Evolutionary conservation across 495 filamentous ascomycete genomes (phyloP).

Genomic region (Neurospora terricola): DNA sequence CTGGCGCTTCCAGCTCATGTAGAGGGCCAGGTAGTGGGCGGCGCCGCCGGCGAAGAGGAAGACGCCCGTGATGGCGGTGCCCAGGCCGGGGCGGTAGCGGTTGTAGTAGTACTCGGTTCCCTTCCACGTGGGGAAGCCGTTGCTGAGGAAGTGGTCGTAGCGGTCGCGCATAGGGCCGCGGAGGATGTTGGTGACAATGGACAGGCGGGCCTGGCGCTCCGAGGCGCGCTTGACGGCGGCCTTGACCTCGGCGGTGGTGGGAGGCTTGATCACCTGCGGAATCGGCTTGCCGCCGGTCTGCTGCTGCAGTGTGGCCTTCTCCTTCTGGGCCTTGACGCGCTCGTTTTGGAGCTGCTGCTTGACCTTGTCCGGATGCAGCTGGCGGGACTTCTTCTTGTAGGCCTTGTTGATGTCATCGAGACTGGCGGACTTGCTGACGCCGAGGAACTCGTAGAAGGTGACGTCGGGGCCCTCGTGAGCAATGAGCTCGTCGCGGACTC

Average conservation of each 20-base stretch:
- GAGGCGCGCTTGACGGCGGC: conserved; percentile 64
- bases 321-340: conserved; percentile 49
- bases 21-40: conserved; percentile 74
- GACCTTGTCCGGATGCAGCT: conserved; percentile 91
- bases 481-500: conserved; percentile 75
- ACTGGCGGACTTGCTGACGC: conserved; percentile 56
- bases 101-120: conserved; percentile 97
- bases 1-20: conserved; percentile 79
- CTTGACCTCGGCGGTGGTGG: conserved; percentile 60
- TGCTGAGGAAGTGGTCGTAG: conserved; percentile 89
- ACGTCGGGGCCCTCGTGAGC: conserved; percentile 65
- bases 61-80: conserved; percentile 71
- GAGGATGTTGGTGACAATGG: conserved; percentile 75
- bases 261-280: conserved; percentile 58
- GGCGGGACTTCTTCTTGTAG: conserved; percentile 74
- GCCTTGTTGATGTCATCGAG: conserved; percentile 90
- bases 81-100: conserved; percentile 82
- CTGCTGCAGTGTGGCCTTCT: conserved; percentile 35
- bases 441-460: conserved; percentile 94
- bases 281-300: conserved; percentile 46
- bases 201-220: conserved; percentile 71
- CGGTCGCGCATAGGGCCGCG: conserved; percentile 69
- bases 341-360: conserved; percentile 70
- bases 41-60: conserved; percentile 76
- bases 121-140: conserved; percentile 93